Evolutionary conservation across 441 rosid genomes (phyloP), one percentile per base, ranked within the genome.

Genomic region (Omphalea diandra): DNA sequence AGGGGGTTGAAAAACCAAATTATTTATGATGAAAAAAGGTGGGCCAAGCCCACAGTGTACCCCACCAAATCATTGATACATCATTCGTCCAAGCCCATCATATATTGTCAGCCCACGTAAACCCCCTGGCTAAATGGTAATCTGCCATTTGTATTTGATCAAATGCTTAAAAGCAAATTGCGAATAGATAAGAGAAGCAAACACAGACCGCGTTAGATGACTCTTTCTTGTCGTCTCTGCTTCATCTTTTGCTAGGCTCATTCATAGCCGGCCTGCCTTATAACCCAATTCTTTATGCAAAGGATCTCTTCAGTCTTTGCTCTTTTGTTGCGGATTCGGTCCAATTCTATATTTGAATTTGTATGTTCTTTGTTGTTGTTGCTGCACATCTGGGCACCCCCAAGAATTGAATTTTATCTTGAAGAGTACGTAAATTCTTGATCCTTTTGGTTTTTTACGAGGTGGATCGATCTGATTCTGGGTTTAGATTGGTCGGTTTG

Each of bases 391-490:
- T 57, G 52, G 52, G 47, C 74, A 46, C 74, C 73, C 67, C 26
- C 75, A 15, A 17, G 29, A 27, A 5, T 64, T 26, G 58, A 26
- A 35, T 33, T 43, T 63, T 35, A 44, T 27, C 71, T 29, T 17
- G 38, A 64, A 64, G 41, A 47, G 62, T 35, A 70, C 55, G 75
- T 52, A 44, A 71, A 55, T 65, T 63, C 50, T 70, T 54, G 57
- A 33, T 70, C 68, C 78, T 67, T 36, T 56, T 11, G 15, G 59
- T 40, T 11, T 76, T 73, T 40, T 26, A 35, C 55, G 77, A 79
- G 83, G 81, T 79, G 82, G 83, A 63, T 78, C 76, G 83, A 81
- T 78, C 71, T 71, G 69, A 10, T 68, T 73, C 60, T 49, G 35
- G 76, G 31, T 61, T 15, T 50, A 24, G 60, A 43, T 73, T 27